These are phyloP conservation scores for Flaveria sonorensis DNA, from an alignment of 129 eudicot genomes.

Conservation along the genomic window DNA sequence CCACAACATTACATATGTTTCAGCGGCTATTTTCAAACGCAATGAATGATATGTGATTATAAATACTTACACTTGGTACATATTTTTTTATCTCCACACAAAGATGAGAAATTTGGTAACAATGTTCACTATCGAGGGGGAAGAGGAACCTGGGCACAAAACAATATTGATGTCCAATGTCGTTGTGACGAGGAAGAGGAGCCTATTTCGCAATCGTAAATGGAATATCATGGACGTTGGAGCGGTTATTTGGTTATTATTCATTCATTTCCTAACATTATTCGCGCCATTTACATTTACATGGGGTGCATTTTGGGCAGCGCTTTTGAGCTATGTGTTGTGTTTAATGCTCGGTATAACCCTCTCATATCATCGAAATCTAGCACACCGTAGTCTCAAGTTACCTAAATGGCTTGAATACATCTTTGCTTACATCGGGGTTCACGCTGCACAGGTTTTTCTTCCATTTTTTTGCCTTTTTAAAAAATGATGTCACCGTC, in stretches of 20 bases:
- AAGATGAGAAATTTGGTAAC: constrained; percentile 13
- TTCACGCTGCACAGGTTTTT: constrained; percentile 72
- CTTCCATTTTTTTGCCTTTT: background rate
- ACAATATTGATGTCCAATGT: constrained; percentile 64
- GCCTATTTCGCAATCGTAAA: constrained; percentile 50
- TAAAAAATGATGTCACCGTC: too few relatives aligned
- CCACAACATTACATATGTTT: background rate
- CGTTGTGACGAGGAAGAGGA: constrained; percentile 54
- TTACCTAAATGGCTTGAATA: constrained; percentile 92
- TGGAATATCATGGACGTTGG: constrained; percentile 57
- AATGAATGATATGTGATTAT: constrained; percentile 11
- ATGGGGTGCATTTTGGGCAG: constrained; percentile 79
- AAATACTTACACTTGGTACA: constrained; percentile 4
- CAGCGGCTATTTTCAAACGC: constrained; percentile 16
- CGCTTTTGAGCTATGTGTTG: constrained; percentile 47
- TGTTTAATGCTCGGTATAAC: constrained; percentile 71
- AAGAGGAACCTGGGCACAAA: background rate
- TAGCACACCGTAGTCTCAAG: constrained; percentile 76
- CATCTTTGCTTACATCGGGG: constrained; percentile 69
- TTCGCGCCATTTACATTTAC: constrained; percentile 70
- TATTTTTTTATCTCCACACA: background rate
- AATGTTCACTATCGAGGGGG: background rate
- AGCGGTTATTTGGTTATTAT: constrained; percentile 41
- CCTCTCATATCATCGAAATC: constrained; percentile 75
- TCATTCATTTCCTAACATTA: constrained; percentile 57